Conservation (phyloP, 768 basidiomycete genomes). For the Serendipita sp. region DNA sequence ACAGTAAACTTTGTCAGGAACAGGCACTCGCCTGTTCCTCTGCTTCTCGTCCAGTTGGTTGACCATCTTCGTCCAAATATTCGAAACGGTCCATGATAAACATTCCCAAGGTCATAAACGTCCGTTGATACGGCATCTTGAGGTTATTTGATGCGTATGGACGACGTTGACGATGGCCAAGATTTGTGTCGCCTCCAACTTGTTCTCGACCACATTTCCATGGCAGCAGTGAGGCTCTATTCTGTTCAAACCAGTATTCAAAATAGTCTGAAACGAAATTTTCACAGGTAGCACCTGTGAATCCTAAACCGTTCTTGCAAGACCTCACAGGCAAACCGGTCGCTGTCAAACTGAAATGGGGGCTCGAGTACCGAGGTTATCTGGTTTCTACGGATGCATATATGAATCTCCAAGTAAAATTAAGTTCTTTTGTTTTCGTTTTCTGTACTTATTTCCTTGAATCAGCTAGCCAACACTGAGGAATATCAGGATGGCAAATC, state of each 20-base stretch:
- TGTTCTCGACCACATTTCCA: not conserved
- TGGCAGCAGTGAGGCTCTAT: not conserved
- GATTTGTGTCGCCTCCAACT: not conserved
- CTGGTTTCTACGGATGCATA: constrained; percentile 97
- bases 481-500: constrained; percentile 94
- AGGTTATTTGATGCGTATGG: too few relatives aligned
- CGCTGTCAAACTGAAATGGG: constrained; percentile 94
- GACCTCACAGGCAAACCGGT: constrained; percentile 96
- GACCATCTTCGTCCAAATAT: constrained; percentile 41
- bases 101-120: constrained; percentile 45
- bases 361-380: constrained; percentile 97
- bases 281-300: constrained; percentile 71
- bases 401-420: constrained; percentile 98
- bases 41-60: constrained; percentile 30
- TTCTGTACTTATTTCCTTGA: not conserved
- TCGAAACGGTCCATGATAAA: constrained; percentile 81
- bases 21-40: constrained; percentile 30
- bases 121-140: not conserved
- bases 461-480: constrained; percentile 93
- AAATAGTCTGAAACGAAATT: constrained; percentile 10
- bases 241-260: not conserved
- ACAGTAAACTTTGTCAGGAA: not conserved
- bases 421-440: constrained; percentile 21
- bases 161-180: too few relatives aligned
- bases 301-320: constrained; percentile 98